Percentiles rank a stretch among this genome's conserved stretches.
These are phyloP conservation scores for Neurospora sp. DNA, from an alignment of 495 filamentous ascomycete genomes.

Conservation along the genomic window DNA sequence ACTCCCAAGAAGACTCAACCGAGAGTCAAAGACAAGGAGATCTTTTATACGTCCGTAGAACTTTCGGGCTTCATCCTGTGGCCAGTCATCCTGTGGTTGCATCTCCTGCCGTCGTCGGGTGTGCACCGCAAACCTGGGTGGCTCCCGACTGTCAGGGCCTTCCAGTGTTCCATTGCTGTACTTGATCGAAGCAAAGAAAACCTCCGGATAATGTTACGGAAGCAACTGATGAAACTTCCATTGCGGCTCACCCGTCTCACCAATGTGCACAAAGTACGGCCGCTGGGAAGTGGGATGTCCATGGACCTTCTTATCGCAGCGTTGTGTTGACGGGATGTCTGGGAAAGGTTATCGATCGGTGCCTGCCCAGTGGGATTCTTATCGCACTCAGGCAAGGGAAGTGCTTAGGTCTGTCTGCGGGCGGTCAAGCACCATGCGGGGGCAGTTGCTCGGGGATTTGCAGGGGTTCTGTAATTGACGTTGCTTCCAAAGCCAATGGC, in stretches of 20 bases:
- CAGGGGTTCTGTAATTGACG: not conserved
- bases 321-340: not conserved
- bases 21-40: not conserved
- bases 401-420: not conserved
- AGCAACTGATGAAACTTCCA: not conserved
- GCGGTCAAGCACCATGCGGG: not conserved
- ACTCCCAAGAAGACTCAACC: not conserved
- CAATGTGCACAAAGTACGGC: not conserved
- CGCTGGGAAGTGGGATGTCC: not conserved
- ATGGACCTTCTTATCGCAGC: not conserved
- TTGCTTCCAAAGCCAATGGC: not conserved
- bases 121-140: not conserved
- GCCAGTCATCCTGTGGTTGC: not conserved
- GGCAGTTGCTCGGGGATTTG: not conserved
- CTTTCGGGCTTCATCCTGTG: not conserved
- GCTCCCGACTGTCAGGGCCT: not conserved
- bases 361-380: not conserved
- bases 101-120: not conserved
- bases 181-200: not conserved
- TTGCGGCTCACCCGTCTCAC: not conserved
- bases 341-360: too few relatives aligned
- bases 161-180: not conserved
- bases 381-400: not conserved
- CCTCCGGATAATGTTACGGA: not conserved
- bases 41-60: not conserved